phyloP scores from a whole-genome alignment of 768 basidiomycete genomes.

The Solioccasus polychromus region DNA sequence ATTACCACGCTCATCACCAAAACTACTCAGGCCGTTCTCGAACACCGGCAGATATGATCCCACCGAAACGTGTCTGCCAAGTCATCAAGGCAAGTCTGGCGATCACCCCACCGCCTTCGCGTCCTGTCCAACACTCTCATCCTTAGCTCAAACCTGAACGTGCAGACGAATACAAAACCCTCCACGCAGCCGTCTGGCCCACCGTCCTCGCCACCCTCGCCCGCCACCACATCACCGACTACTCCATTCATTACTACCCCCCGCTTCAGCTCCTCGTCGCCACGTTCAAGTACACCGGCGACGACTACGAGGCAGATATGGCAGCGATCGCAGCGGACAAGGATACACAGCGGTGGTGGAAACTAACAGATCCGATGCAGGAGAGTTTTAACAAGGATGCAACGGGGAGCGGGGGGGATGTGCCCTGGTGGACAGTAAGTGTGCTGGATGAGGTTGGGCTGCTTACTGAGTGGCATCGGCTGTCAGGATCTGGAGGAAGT shows the following conservation, averaged over 20 bases:
- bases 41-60: too few species aligned
- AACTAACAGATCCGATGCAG: constrained; percentile 74
- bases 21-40: too few species aligned
- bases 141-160: constrained; percentile 53
- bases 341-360: constrained; percentile 78
- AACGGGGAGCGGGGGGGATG: constrained; percentile 59
- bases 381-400: constrained; percentile 71
- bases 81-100: constrained; percentile 54
- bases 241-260: constrained; percentile 71
- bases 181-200: constrained; percentile 68
- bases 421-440: constrained; percentile 71
- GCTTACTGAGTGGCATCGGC: neutral
- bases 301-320: constrained; percentile 68
- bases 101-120: neutral
- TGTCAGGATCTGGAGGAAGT: constrained; percentile 60
- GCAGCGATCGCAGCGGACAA: constrained; percentile 56
- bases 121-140: neutral
- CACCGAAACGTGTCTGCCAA: constrained; percentile 62
- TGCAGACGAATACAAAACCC: constrained; percentile 49
- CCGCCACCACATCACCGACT: constrained; percentile 65
- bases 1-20: too few species aligned
- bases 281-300: constrained; percentile 72
- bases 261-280: constrained; percentile 67
- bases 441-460: neutral
- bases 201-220: constrained; percentile 61